These are phyloP conservation scores for Phellinidium pouzarii DNA, from an alignment of 1,284 basidiomycete genomes.

Conservation along the genomic window DNA sequence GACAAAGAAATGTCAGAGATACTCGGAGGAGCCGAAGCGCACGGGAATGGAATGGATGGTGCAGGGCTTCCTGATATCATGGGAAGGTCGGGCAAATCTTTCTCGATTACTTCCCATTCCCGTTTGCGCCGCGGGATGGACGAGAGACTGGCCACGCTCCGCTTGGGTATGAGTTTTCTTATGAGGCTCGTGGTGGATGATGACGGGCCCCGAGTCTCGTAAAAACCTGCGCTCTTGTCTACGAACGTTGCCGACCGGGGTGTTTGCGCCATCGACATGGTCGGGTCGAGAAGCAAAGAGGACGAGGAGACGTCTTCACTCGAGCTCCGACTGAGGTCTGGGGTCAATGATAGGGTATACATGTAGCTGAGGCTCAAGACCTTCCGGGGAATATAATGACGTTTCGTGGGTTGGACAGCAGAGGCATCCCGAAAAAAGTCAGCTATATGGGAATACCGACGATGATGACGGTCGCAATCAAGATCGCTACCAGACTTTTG, in stretches of 20 bases:
- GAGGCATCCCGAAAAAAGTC: conserved; percentile 11
- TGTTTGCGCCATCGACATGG: conserved; percentile 3
- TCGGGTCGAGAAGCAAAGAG: conserved; percentile 12
- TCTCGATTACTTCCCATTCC: conserved; percentile 1
- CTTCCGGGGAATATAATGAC: conserved; percentile 18
- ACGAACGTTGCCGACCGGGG: neutral
- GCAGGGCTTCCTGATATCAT: neutral
- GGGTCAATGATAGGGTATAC: conserved; percentile 18
- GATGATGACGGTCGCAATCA: conserved; percentile 9
- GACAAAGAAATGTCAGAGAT: conserved; percentile 14
- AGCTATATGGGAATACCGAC: conserved; percentile 18
- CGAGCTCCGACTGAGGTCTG: conserved; percentile 13
- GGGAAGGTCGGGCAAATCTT: conserved; percentile 11
- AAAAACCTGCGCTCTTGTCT: neutral
- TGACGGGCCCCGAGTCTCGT: conserved; percentile 1
- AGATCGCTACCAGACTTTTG: conserved; percentile 9
- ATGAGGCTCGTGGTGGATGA: conserved; percentile 9
- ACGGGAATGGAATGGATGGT: conserved; percentile 7
- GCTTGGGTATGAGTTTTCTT: conserved; percentile 12
- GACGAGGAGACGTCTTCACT: conserved; percentile 6
- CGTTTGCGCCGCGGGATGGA: conserved; percentile 3
- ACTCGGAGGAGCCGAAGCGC: conserved; percentile 1
- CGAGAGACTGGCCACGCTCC: conserved; percentile 3
- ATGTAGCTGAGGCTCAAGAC: conserved; percentile 15
- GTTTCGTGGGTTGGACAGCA: conserved; percentile 6